phyloP scores from a whole-genome alignment of 805 yeast species.

The Pichia thaimueangensis region DNA sequence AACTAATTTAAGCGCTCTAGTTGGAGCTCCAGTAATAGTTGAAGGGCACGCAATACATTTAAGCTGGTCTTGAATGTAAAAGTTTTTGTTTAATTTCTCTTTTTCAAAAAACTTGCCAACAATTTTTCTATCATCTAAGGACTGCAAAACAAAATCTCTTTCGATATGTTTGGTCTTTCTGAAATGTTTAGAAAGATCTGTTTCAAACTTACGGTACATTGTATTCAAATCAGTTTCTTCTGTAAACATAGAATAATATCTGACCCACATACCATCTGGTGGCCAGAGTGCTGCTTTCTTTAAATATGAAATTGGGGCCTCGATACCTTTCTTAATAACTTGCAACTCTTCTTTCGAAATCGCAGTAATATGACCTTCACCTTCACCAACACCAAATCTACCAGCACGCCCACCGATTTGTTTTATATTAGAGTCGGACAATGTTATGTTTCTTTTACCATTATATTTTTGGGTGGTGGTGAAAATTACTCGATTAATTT shows the following conservation, averaged over 20 bases:
- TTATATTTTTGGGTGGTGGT: conserved; percentile 62
- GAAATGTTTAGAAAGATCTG: conserved; percentile 28
- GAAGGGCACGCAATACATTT: conserved; percentile 33
- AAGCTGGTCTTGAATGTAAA: conserved; percentile 29
- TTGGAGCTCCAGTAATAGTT: conserved; percentile 20
- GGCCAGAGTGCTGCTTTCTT: conserved; percentile 75
- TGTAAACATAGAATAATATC: conserved; percentile 57
- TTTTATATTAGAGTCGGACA: conserved; percentile 65
- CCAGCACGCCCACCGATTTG: conserved; percentile 98
- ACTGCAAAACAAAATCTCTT: conserved; percentile 24
- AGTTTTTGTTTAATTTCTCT: conserved; percentile 18
- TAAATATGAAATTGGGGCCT: conserved; percentile 45
- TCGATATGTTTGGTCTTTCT: conserved; percentile 12
- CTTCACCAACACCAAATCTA: conserved; percentile 42
- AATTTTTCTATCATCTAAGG: conserved; percentile 22
- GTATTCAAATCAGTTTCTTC: conserved; percentile 39
- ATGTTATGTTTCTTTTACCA: conserved; percentile 43
- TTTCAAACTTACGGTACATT: conserved; percentile 44
- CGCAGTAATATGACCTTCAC: conserved; percentile 50
- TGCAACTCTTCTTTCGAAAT: conserved; percentile 38
- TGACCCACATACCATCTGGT: conserved; percentile 60
- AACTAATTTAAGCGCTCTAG: conserved; percentile 20
- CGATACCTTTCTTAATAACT: conserved; percentile 42
- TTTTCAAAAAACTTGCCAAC: conserved; percentile 24
- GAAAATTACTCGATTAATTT: conserved; percentile 75